These are phyloP conservation scores for Lizonia empirigonia DNA, from an alignment of 2,329 filamentous ascomycete species.

Conservation along the genomic window DNA sequence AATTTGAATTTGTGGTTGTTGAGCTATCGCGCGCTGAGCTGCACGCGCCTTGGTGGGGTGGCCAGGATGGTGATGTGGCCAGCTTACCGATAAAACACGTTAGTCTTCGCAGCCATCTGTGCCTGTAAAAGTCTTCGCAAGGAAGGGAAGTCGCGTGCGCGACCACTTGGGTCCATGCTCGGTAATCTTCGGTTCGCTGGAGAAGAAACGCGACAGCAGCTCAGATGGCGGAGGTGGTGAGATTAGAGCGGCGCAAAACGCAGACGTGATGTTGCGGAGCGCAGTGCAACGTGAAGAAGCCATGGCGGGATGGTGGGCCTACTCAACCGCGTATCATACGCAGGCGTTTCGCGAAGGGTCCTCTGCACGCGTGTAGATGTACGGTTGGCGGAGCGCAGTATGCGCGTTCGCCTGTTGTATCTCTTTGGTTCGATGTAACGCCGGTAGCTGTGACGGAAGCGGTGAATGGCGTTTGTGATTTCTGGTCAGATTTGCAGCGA, in stretches of 20 bases:
- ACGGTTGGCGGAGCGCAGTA: not conserved
- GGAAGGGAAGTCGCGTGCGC: conserved; percentile 46
- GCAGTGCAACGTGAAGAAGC: conserved; percentile 18
- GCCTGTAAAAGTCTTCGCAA: conserved; percentile 47
- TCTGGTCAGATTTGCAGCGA: conserved; percentile 1
- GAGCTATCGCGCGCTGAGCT: too few species aligned
- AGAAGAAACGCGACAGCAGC: conserved; percentile 39
- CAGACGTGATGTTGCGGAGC: conserved; percentile 32
- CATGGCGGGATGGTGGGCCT: conserved; percentile 19
- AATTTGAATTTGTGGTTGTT: too few species aligned
- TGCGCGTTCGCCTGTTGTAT: not conserved
- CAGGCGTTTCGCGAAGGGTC: not conserved
- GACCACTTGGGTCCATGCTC: conserved; percentile 52
- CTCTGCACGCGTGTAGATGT: not conserved
- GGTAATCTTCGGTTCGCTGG: conserved; percentile 42
- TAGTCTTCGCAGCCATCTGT: conserved; percentile 42
- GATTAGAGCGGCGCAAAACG: conserved; percentile 41
- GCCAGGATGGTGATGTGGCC: too few species aligned
- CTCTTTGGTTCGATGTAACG: not conserved
- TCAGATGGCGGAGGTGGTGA: conserved; percentile 29
- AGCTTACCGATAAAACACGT: too few species aligned
- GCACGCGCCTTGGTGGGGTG: too few species aligned
- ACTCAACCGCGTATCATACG: not conserved
- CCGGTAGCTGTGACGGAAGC: conserved; percentile 3
- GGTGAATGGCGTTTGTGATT: conserved; percentile 13